These are phyloP conservation scores for Raffaelea ambrosiae DNA, from an alignment of 2,329 filamentous ascomycete genomes.

Conservation along the genomic window DNA sequence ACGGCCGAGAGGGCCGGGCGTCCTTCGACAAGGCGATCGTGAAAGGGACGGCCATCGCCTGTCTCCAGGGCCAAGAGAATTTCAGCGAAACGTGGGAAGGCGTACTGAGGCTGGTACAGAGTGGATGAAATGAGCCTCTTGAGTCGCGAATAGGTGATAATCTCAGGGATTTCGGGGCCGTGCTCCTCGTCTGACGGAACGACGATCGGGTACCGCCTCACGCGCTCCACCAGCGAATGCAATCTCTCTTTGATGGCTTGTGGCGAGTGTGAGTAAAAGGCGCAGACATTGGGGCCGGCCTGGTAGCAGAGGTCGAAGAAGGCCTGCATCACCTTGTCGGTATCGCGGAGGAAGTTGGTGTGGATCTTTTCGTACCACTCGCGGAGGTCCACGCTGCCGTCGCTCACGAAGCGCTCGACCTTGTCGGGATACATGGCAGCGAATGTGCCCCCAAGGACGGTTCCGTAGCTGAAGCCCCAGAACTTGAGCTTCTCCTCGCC, in stretches of 20 bases:
- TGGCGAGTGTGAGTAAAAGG: conserved; percentile 29
- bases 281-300: conserved; percentile 39
- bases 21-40: conserved; percentile 19
- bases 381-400: conserved; percentile 45
- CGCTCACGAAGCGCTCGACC: conserved; percentile 41
- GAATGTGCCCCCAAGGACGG: conserved; percentile 42
- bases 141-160: conserved; percentile 42
- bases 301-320: conserved; percentile 47
- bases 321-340: conserved; percentile 41
- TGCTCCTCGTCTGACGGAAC: conserved; percentile 18
- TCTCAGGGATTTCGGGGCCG: conserved; percentile 32
- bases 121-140: conserved; percentile 31
- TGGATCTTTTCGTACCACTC: conserved; percentile 41
- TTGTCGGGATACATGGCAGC: conserved; percentile 42
- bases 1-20: conserved; percentile 13
- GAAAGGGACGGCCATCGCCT: conserved; percentile 36
- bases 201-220: conserved; percentile 35
- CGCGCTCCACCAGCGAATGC: conserved; percentile 26
- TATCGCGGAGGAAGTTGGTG: conserved; percentile 41
- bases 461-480: conserved; percentile 49
- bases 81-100: conserved; percentile 32
- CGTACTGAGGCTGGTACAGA: conserved; percentile 35
- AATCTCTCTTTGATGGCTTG: conserved; percentile 30
- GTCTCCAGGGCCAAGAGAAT: conserved; percentile 33
- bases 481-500: conserved; percentile 36